Percentiles rank a stretch among this genome's conserved stretches.
Evolutionary conservation across 495 filamentous ascomycete genomes (phyloP).

Genomic region (Aspergillus mulundensis): DNA sequence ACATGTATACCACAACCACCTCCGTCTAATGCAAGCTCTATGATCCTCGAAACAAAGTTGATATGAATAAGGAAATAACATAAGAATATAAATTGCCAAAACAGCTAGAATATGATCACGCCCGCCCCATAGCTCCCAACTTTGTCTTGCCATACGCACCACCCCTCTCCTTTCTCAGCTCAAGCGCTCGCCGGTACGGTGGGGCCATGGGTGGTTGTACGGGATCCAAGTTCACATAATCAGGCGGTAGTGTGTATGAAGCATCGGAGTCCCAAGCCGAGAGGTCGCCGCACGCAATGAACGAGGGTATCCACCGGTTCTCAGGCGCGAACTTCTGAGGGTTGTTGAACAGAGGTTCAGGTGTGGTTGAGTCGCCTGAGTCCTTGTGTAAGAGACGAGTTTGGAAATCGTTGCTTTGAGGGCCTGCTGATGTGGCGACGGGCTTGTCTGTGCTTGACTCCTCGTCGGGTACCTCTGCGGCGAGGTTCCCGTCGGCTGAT

Average conservation of each 20-base stretch:
- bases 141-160: slow-evolving; percentile 82
- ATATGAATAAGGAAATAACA: background rate
- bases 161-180: slow-evolving; percentile 71
- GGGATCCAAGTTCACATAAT: slow-evolving; percentile 77
- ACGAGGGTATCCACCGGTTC: slow-evolving; percentile 81
- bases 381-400: slow-evolving; percentile 28
- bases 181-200: slow-evolving; percentile 86
- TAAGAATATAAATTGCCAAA: background rate
- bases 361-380: slow-evolving; percentile 16
- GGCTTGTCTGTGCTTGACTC: slow-evolving; percentile 33
- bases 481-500: slow-evolving; percentile 57
- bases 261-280: slow-evolving; percentile 93
- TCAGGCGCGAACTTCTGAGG: slow-evolving; percentile 33
- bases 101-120: slow-evolving; percentile 14
- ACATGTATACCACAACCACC: slow-evolving; percentile 1
- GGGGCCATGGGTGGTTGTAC: slow-evolving; percentile 96
- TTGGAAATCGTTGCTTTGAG: background rate
- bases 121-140: slow-evolving; percentile 25
- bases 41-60: background rate
- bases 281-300: slow-evolving; percentile 95
- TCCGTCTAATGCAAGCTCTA: background rate
- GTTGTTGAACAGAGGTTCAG: slow-evolving; percentile 24
- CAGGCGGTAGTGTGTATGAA: slow-evolving; percentile 76
- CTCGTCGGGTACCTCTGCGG: slow-evolving; percentile 54
- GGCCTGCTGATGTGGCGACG: background rate